Evolutionary conservation across 805 yeast species (phyloP).

Genomic region (Saitoella complicata): DNA sequence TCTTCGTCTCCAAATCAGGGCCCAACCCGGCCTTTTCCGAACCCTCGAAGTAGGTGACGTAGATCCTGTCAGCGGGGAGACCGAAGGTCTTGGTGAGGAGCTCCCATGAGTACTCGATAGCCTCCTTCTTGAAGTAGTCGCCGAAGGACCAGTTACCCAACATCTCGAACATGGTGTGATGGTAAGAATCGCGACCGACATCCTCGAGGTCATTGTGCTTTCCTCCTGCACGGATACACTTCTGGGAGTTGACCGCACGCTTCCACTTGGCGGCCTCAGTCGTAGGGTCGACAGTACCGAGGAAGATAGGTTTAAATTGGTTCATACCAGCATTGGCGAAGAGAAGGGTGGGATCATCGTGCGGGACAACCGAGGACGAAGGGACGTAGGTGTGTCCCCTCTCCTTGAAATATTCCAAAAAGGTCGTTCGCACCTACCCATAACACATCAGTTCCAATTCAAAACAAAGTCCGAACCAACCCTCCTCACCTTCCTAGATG

Average conservation of each 20-base stretch:
- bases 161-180: slow-evolving; percentile 98
- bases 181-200: slow-evolving; percentile 87
- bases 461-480: not conserved
- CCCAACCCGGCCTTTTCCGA: slow-evolving; percentile 65
- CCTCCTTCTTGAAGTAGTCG: slow-evolving; percentile 93
- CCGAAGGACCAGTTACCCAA: slow-evolving; percentile 99
- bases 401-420: slow-evolving; percentile 58
- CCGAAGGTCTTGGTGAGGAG: slow-evolving; percentile 74
- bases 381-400: slow-evolving; percentile 69
- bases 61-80: slow-evolving; percentile 59
- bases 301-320: slow-evolving; percentile 92
- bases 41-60: slow-evolving; percentile 95
- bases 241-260: slow-evolving; percentile 89
- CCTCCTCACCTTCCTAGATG: too few species aligned
- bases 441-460: not conserved
- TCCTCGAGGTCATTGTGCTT: slow-evolving; percentile 87
- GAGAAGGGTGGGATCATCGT: slow-evolving; percentile 89
- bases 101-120: slow-evolving; percentile 80
- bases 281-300: slow-evolving; percentile 94
- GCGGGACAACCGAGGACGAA: slow-evolving; percentile 90
- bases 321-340: slow-evolving; percentile 95
- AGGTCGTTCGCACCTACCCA: slow-evolving; percentile 57
- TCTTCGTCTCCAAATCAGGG: slow-evolving; percentile 87
- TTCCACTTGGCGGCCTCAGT: slow-evolving; percentile 70
- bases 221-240: slow-evolving; percentile 99